Base-by-base conservation (phyloP, 176 grass and related monocot genomes). In the Ensete ventricosum region DNA sequence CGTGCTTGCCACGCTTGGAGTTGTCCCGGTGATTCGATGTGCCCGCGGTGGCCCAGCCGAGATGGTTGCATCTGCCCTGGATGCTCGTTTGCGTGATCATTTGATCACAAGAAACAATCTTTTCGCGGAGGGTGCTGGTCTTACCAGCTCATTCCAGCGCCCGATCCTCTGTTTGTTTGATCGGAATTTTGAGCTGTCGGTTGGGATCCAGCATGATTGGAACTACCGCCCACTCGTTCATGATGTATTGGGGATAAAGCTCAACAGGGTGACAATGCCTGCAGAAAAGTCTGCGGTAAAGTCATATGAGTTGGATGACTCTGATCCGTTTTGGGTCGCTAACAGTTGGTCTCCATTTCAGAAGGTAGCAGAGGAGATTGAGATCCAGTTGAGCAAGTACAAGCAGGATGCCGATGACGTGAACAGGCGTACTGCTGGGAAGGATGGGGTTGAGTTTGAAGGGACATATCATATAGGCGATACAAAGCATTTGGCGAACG, bases 401-500 rank as follows among this genome's bases (percentile, higher is more conserved):
- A 97, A 97, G 83, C 93, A 93, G 67, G 90, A 93, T 71, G 90
- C 93, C 50, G 93, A 97, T 78, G 93, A 93, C 66, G 90, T 97
- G 78, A 97, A 97, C 79, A 81, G 85, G 80, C 85, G 80, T 51
- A 91, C 90, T 1, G 90, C 88, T 52, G 88, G 88, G 34, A 78
- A 86, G 69, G 78, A 69, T 24, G 93, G 93, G 6, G 90, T 88
- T 83, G 93, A 89, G 74, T 97, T 97, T 57, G 88, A 97, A 51
- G 93, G 93, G 24, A 91, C 93, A 2, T 90, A 92, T 87, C 82
- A 93, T 58, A 93, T 97, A 57, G 93, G 93, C 43, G 93, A 93
- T 81, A 97, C 93, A 3, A 93, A 90, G 79, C 87, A 93, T 79
- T 77, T 97, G 69, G 93, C 93, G 93, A 93, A 89, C 64, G 90